A percentile compares a stretch with the other conserved stretches of the same genome.
These are phyloP conservation scores for Chaetomium olivaceum DNA, from an alignment of 2,329 filamentous ascomycete genomes.

Conservation along the genomic window DNA sequence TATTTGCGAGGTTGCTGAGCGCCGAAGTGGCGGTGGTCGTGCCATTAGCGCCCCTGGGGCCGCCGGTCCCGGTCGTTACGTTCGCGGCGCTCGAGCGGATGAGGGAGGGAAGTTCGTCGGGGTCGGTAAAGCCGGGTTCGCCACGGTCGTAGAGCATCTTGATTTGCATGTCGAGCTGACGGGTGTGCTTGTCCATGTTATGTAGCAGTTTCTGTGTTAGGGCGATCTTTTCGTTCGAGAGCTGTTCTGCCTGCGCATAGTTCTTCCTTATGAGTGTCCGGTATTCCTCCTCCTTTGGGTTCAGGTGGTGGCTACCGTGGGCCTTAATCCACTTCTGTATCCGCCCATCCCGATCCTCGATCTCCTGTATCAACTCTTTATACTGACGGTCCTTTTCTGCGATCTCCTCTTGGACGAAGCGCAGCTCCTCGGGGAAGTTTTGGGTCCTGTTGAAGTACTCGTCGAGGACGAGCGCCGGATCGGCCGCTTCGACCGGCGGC, in stretches of 20 bases:
- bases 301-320: slow-evolving; percentile 70
- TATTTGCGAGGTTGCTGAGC: slow-evolving; percentile 42
- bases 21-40: slow-evolving; percentile 43
- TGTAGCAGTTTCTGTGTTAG: slow-evolving; percentile 65
- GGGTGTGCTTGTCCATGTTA: slow-evolving; percentile 63
- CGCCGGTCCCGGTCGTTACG: slow-evolving; percentile 40
- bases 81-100: slow-evolving; percentile 60
- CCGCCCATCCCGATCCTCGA: slow-evolving; percentile 70
- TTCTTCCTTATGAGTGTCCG: slow-evolving; percentile 66
- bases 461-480: slow-evolving; percentile 71
- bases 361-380: slow-evolving; percentile 66
- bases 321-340: slow-evolving; percentile 81
- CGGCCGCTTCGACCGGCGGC: slow-evolving; percentile 60
- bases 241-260: slow-evolving; percentile 66
- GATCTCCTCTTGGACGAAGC: slow-evolving; percentile 81
- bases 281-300: slow-evolving; percentile 73
- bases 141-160: slow-evolving; percentile 62
- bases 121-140: slow-evolving; percentile 62
- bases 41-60: slow-evolving; percentile 47
- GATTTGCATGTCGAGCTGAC: slow-evolving; percentile 62
- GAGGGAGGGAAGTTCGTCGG: slow-evolving; percentile 63
- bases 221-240: slow-evolving; percentile 74
- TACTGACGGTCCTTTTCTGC: slow-evolving; percentile 75
- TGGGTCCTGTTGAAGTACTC: slow-evolving; percentile 74
- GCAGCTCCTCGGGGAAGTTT: slow-evolving; percentile 79